A percentile compares a stretch with the other conserved stretches of the same genome.
phyloP scores from a whole-genome alignment of 768 basidiomycete genomes.

The Pleurotus citrinopileatus region DNA sequence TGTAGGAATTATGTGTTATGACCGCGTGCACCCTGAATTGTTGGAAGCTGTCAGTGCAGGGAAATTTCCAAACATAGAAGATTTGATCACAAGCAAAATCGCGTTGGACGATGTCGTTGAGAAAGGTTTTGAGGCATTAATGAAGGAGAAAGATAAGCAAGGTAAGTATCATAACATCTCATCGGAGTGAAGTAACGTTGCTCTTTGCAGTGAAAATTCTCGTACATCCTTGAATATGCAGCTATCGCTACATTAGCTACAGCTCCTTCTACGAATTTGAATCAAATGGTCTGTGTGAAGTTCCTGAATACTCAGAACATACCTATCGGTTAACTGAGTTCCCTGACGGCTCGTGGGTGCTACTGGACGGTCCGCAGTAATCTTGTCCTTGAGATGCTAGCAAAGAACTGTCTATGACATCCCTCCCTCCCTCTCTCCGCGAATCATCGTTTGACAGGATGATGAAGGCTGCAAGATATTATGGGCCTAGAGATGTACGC shows the following conservation, averaged over 20 bases:
- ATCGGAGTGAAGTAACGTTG: background rate
- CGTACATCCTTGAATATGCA: slow-evolving; percentile 25
- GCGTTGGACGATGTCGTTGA: slow-evolving; percentile 38
- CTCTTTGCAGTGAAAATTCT: slow-evolving; percentile 34
- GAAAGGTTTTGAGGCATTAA: slow-evolving; percentile 36
- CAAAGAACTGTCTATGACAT: no score
- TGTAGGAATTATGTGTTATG: slow-evolving; percentile 35
- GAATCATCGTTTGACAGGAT: background rate
- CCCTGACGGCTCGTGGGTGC: no score
- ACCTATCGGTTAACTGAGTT: no score
- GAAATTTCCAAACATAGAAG: slow-evolving; percentile 34
- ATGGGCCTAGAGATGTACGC: slow-evolving; percentile 40
- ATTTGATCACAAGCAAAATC: slow-evolving; percentile 41
- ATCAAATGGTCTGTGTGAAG: no score
- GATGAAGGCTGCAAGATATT: slow-evolving; percentile 46
- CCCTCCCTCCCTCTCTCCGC: background rate
- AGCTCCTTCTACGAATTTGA: no score
- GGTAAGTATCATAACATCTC: slow-evolving; percentile 22
- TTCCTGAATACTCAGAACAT: no score
- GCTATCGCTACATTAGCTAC: no score
- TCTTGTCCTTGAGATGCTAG: no score
- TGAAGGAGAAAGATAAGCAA: slow-evolving; percentile 38
- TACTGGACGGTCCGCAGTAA: no score
- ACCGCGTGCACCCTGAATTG: slow-evolving; percentile 35
- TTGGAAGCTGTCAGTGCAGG: slow-evolving; percentile 36